These are phyloP conservation scores for Pichia nanzhaoensis DNA, from an alignment of 805 yeast species.

Conservation along the genomic window DNA sequence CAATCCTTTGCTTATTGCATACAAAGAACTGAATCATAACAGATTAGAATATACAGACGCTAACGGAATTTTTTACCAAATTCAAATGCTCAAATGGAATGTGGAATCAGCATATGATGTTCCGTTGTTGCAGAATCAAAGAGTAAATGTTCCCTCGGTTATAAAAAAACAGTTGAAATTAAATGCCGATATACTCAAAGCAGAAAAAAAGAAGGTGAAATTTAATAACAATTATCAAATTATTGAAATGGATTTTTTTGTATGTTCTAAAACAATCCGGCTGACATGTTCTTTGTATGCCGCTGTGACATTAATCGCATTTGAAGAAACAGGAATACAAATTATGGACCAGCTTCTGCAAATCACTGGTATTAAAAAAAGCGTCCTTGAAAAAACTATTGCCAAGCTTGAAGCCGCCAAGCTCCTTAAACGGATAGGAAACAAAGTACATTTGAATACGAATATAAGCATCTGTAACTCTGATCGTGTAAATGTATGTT, in stretches of 20 bases:
- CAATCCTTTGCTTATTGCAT: no score
- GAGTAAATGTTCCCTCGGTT: neutral
- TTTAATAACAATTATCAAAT: neutral
- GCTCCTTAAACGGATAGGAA: no score
- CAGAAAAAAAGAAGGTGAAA: neutral
- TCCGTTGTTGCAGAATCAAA: neutral
- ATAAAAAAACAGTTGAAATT: neutral
- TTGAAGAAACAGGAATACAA: conserved; percentile 27
- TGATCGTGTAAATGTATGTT: no score
- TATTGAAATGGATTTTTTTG: neutral
- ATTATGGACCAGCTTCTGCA: neutral
- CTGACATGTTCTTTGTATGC: conserved; percentile 35
- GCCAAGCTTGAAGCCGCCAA: no score
- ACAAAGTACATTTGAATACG: no score
- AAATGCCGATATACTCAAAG: no score
- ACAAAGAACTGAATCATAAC: no score
- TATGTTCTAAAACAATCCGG: neutral
- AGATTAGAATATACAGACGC: no score
- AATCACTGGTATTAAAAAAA: neutral
- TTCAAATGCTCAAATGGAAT: no score
- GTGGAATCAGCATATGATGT: no score
- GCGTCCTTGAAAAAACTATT: neutral
- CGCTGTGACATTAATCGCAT: conserved; percentile 35
- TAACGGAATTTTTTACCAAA: no score
- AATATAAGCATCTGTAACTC: no score